Conservation (phyloP, 2,329 filamentous ascomycete species). For the Stachybotrys chlorohalonatus region DNA sequence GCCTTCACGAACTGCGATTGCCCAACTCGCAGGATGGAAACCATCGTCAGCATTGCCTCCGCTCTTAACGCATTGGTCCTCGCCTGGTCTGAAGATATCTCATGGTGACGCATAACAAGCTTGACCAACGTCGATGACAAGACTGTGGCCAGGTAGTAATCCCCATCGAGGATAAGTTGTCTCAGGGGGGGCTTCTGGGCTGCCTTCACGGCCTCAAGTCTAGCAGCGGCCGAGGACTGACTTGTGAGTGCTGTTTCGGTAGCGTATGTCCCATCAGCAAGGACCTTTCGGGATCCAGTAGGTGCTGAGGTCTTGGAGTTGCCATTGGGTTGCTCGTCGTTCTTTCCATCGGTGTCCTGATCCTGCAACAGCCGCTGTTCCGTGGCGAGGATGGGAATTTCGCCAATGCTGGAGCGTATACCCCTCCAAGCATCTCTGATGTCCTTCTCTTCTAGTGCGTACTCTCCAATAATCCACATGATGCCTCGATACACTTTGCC, state of each 20-base stretch:
- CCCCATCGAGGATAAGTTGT: conserved; percentile 90
- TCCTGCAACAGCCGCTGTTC: conserved; percentile 89
- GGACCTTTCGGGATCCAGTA: conserved; percentile 79
- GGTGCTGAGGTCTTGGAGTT: conserved; percentile 67
- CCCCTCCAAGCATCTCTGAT: conserved; percentile 96
- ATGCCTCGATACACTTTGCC: conserved; percentile 97
- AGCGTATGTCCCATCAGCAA: conserved; percentile 94
- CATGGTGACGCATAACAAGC: conserved; percentile 92
- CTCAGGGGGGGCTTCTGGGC: conserved; percentile 92
- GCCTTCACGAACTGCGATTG: conserved; percentile 99
- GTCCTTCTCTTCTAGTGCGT: conserved; percentile 86
- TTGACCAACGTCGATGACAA: conserved; percentile 95
- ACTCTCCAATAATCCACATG: conserved; percentile 96
- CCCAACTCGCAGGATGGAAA: conserved; percentile 93
- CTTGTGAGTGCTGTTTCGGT: conserved; percentile 95
- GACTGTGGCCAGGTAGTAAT: conserved; percentile 92
- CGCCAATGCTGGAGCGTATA: conserved; percentile 85
- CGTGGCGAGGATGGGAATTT: conserved; percentile 92
- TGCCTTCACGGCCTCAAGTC: conserved; percentile 91
- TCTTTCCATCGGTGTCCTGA: conserved; percentile 60
- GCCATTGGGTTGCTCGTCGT: conserved; percentile 65
- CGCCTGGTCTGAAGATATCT: conserved; percentile 77
- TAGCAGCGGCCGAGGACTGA: conserved; percentile 80
- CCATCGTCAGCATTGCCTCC: conserved; percentile 99
- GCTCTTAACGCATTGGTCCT: conserved; percentile 90